Conservation (phyloP, 2,329 filamentous ascomycete species). For the Didymella pomorum region DNA sequence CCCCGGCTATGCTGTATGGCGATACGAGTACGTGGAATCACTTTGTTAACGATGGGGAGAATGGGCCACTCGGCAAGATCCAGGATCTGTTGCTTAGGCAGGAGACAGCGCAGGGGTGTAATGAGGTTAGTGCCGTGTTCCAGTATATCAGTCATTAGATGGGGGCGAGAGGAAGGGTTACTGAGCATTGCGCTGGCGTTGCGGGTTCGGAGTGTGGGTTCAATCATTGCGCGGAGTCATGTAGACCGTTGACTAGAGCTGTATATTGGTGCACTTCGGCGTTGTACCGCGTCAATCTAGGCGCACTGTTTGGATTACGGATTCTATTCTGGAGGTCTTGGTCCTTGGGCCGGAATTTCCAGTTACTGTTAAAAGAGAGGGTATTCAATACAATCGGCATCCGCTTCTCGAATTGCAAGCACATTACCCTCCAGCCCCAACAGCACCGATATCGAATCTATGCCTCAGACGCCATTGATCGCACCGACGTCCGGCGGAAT, state of each 20-base stretch:
- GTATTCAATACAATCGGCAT: background rate
- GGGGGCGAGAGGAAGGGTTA: background rate
- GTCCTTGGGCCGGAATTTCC: background rate
- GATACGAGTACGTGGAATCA: slow-evolving; percentile 99
- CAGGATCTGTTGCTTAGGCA: slow-evolving; percentile 91
- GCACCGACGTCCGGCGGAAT: slow-evolving; percentile 1
- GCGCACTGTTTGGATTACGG: too few species aligned
- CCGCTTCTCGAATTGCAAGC: background rate
- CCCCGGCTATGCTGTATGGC: slow-evolving; percentile 93
- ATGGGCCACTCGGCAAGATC: slow-evolving; percentile 75
- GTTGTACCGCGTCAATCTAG: too few species aligned
- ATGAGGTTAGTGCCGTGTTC: slow-evolving; percentile 91
- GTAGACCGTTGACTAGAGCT: slow-evolving; percentile 1
- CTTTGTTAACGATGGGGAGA: slow-evolving; percentile 78
- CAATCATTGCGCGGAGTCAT: background rate
- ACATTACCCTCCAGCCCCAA: background rate
- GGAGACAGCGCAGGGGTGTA: slow-evolving; percentile 70
- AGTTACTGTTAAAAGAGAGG: background rate
- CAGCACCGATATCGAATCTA: background rate
- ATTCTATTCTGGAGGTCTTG: background rate
- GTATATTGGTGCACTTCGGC: background rate
- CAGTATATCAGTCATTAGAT: slow-evolving; percentile 89
- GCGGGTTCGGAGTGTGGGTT: background rate
- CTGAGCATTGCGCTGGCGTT: slow-evolving; percentile 1
- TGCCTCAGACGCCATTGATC: background rate